Evolutionary conservation across 805 yeast genomes (phyloP).

Genomic region (Monosporozyma yasuniensis): DNA sequence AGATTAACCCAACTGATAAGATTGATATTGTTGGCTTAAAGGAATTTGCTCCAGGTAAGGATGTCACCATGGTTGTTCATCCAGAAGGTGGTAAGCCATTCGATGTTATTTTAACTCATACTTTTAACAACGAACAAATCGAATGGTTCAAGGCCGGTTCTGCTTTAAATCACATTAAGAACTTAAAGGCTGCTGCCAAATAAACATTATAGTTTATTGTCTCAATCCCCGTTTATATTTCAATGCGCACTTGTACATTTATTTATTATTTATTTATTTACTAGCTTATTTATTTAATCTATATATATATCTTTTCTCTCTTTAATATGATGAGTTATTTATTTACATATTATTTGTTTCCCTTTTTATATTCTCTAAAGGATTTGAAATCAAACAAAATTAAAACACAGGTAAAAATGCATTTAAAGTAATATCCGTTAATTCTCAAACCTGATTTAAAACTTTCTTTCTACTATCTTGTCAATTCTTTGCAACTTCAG

Average conservation of each 20-base stretch:
- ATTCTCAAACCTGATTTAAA: no score
- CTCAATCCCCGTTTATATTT: not conserved
- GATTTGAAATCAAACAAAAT: no score
- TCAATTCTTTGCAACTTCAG: no score
- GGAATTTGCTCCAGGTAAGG: constrained; percentile 87
- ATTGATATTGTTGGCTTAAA: constrained; percentile 80
- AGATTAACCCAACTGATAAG: constrained; percentile 82
- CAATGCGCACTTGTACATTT: not conserved
- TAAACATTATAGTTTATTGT: not conserved
- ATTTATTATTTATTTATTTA: not conserved
- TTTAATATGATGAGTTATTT: not conserved
- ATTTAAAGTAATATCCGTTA: no score
- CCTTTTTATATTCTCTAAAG: no score
- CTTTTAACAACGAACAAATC: constrained; percentile 92
- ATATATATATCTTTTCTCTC: not conserved
- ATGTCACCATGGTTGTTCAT: constrained; percentile 66
- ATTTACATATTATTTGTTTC: not conserved
- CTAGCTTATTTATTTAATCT: not conserved
- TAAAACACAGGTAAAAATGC: no score
- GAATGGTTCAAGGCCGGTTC: constrained; percentile 99
- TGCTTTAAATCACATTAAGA: constrained; percentile 75
- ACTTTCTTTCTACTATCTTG: no score
- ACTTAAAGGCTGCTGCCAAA: constrained; percentile 4
- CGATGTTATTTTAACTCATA: constrained; percentile 89
- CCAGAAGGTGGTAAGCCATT: constrained; percentile 70